Base-by-base conservation (phyloP, 2,329 filamentous ascomycete genomes). In the Talaromyces atroroseus region DNA sequence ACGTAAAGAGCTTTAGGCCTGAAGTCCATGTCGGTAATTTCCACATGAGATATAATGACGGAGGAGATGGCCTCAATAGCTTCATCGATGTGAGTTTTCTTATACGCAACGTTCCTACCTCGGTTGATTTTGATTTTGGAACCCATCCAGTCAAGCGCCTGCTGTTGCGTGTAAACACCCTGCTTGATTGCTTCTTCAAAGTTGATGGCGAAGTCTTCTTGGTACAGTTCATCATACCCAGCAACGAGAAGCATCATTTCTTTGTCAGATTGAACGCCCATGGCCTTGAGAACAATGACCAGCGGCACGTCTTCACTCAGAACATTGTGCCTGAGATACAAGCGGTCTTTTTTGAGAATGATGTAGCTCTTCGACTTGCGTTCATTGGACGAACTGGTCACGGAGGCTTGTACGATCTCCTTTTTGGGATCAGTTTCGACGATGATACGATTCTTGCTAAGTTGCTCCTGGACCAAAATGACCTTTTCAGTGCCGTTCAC, bases 361-460 rank as follows among this genome's bases (percentile, higher is more conserved):
- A 99, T 90, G 65, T 97, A 96, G 55, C 90, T 96, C 77, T 99
- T 99, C 11, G 94, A 96, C 73, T 97, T 96, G 65, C 95, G 84
- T 72, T 97, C 94, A 72, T 96, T 91, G 1, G 95, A 97, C 29
- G 94, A 96, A 83, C 92, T 95, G 57, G 92, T 99, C 29, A 97
- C 94, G 1, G 94, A 97, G 38, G 95, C 94, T 63, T 92, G 90
- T 56, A 97, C 92, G 61, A 95, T 86, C 59, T 89, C 89, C 74
- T 96, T 97, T 76, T 95, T 95, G 52, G 87, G 82, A 65, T 92
- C 89, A 55, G 90, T 87, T 74, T 99, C 95, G 16, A 99, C 92
- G 70, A 99, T 96, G 66, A 99, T 89, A 77, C 94, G 86, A 74
- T 99, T 99, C 82, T 99, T 99, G 81, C 94, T 99, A 69, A 99